Evolutionary conservation across 1,139 yeast genomes (phyloP), one percentile per base, ranked within the genome.

Genomic region (Casaregolazyma lundiana): DNA sequence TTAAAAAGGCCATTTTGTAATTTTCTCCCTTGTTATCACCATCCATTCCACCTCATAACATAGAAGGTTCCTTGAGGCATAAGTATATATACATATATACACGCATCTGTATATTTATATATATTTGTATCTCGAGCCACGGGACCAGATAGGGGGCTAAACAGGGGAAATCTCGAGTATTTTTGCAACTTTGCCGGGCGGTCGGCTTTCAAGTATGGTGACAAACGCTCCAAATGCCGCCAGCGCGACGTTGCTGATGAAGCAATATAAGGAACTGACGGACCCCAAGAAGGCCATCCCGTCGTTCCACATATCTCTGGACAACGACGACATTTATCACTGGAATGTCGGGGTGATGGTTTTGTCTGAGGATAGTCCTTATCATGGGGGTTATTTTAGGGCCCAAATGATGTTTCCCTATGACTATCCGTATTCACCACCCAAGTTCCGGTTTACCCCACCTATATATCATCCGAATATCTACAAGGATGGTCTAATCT

Each of bases 311-410:
- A 88, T 90, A 52, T 89, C 65, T 63, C 76, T 89, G 50, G 95
- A 86, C 59, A 89, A 89, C 58, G 95, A 87, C 61, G 90, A 89
- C 70, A 87, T 90, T 57, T 89, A 88, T 61, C 77, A 82, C 53
- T 90, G 96, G 97, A 86, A 86, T 65, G 77, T 90, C 50, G 97
- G 96, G 18, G 87, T 90, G 50, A 88, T 89, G 89, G 95, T 90
- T 21, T 76, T 88, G 50, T 85, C 86, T 65, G 83, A 84, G 59
- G 96, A 88, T 54, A 86, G 96, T 21, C 83, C 86, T 59, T 90
- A 87, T 69, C 89, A 90, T 61, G 97, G 97, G 41, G 97, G 97
- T n/a, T 90, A 86, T 66, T 85, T 90, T 69, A 86, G 82, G 65
- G 96, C 96, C 20, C 95, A 87, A 65, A 87, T 90, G 95, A 75